Percentiles rank a stretch among this genome's conserved stretches.
These are phyloP conservation scores for Panaeolus cyanescens DNA, from an alignment of 768 basidiomycete genomes.

Conservation along the genomic window DNA sequence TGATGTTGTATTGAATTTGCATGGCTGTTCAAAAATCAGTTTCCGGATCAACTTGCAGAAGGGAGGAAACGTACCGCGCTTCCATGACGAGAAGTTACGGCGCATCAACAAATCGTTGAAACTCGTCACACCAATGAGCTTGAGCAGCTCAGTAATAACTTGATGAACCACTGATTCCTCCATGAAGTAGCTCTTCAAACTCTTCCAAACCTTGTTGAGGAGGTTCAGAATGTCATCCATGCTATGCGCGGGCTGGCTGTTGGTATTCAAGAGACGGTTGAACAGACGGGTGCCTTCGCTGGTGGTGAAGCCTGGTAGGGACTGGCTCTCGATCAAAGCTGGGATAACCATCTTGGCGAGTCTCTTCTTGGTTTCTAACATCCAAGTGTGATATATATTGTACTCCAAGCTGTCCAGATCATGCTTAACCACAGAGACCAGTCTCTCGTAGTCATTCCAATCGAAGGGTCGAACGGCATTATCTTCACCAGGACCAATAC, in stretches of 20 bases:
- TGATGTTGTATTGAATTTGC: conserved; percentile 99
- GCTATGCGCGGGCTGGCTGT: conserved; percentile 85
- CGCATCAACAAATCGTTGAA: conserved; percentile 99
- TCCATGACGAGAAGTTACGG: conserved; percentile 99
- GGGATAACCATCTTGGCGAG: conserved; percentile 98
- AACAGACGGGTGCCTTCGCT: conserved; percentile 92
- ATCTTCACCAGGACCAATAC: conserved; percentile 95
- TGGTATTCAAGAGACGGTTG: conserved; percentile 87
- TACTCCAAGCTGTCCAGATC: conserved; percentile 98
- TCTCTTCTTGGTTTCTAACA: conserved; percentile 96
- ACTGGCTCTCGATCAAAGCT: conserved; percentile 97
- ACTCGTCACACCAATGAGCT: conserved; percentile 93
- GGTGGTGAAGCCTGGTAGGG: conserved; percentile 95
- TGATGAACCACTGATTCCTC: conserved; percentile 97
- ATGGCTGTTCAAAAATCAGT: conserved; percentile 62
- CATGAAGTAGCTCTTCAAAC: conserved; percentile 97
- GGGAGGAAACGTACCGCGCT: conserved; percentile 70
- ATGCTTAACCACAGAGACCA: conserved; percentile 98
- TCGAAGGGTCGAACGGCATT: conserved; percentile 90
- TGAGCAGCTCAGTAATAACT: conserved; percentile 91
- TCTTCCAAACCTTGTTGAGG: conserved; percentile 97
- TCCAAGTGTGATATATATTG: conserved; percentile 99
- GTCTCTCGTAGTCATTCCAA: conserved; percentile 95
- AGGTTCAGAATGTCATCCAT: conserved; percentile 99
- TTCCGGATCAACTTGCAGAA: not conserved